These are phyloP conservation scores for Exophiala oligosperma DNA, from an alignment of 2,329 filamentous ascomycete genomes.

Conservation along the genomic window DNA sequence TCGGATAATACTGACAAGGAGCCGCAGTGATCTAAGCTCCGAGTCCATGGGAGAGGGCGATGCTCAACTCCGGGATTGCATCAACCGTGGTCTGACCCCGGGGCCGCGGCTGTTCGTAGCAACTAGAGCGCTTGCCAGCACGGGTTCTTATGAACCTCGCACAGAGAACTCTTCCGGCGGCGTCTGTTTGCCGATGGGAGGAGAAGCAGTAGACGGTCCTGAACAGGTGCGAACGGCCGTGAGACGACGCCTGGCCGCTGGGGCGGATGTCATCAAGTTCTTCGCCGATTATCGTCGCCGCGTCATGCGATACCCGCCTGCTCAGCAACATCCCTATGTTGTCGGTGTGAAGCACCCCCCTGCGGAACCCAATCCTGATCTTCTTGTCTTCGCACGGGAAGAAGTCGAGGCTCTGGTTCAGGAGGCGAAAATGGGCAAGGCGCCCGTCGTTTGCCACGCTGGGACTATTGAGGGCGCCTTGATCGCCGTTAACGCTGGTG, in stretches of 20 bases:
- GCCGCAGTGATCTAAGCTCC: conserved; percentile 49
- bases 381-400: conserved; percentile 13
- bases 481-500: conserved; percentile 50
- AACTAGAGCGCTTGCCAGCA: conserved; percentile 51
- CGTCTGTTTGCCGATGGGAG: conserved; percentile 36
- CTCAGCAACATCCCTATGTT: conserved; percentile 31
- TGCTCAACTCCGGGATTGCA: conserved; percentile 52
- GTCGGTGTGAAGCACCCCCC: conserved; percentile 15
- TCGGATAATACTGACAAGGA: neutral
- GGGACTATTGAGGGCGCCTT: conserved; percentile 44
- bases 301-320: conserved; percentile 44
- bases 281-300: conserved; percentile 52
- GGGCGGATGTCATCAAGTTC: conserved; percentile 55
- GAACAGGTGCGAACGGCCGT: conserved; percentile 49
- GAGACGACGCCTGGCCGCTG: conserved; percentile 48
- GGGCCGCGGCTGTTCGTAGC: conserved; percentile 59
- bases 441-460: conserved; percentile 49
- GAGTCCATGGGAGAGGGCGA: conserved; percentile 54
- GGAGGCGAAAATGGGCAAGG: conserved; percentile 44
- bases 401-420: conserved; percentile 46
- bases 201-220: conserved; percentile 51
- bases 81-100: conserved; percentile 55
- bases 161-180: conserved; percentile 43
- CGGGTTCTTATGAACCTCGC: conserved; percentile 51
- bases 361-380: conserved; percentile 9